Evolutionary conservation across 2,329 filamentous ascomycete species (phyloP), one percentile per base, ranked within the genome.

Genomic region (Byssothecium circinans): DNA sequence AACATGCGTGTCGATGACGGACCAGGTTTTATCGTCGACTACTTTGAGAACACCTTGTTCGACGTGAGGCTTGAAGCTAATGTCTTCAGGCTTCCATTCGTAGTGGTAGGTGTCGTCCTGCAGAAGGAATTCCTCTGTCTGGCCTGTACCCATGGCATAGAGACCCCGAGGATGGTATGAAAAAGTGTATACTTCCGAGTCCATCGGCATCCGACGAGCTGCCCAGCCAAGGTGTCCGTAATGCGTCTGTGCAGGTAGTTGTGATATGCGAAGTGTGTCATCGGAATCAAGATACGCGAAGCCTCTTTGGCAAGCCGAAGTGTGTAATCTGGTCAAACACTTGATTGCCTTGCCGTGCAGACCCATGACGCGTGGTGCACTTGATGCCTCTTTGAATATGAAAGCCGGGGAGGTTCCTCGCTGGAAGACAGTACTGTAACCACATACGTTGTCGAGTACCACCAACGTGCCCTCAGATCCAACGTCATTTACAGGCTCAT

Each of bases 31-130:
- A 0, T 90, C 87, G 55, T 86, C 91, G 45, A 96, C 74, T 12
- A 99, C 78, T 65, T 90, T 91, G 46, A 99, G 71, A 17, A 82
- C 78, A 23, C 89, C 88, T 46, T 84, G 85, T 38, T 88, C 83
- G 22, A 86, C 79, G 50, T 82, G 81, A 0, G 94, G 94, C 41
- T 79, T 74, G 47, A 86, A 79, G 2, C 74, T 67, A 25, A 78
- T 77, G 36, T 78, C 81, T 70, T 95, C 91, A 52, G 82, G 82
- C 18, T 85, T 81, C 83, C 91, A 92, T 53, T 94, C 88, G 29
- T 81, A 78, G 53, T 95, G 88, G 53, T 89, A 84, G 49, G 95
- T 91, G 57, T 96, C 90, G 43, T 88, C 88, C 1, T 90, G 89
- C 18, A 96, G 79, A 68, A 90, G 87, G 65, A 96, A 97, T 2